Evolutionary conservation across 2,329 filamentous ascomycete species (phyloP), one percentile per base, ranked within the genome.

Genomic region (Paecilomyces niveus): DNA sequence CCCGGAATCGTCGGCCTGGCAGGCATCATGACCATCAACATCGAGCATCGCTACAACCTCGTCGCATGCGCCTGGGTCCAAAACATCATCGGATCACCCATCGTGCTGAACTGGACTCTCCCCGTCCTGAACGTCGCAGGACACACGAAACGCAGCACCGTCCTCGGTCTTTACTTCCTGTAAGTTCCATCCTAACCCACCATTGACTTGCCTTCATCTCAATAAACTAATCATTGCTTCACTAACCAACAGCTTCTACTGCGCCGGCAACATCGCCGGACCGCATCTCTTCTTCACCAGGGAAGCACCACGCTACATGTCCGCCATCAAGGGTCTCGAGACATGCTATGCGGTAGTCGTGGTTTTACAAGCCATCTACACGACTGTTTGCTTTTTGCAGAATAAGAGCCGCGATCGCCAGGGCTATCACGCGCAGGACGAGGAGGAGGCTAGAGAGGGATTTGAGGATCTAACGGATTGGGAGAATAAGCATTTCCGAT

Each of bases 111-210:
- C 55, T 81, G 78, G 78, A 79, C 78, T n/a, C 64, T 80, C 0
- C 74, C 78, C 13, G 76, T 67, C 9, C 61, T 70, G 35, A 76
- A 75, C 61, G 68, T 78, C 11, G 75, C 78, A 0, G 80, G 80
- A 0, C 80, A 83, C 62, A 82, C 80, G 1, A 83, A 83, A 68
- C 75, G 81, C 33, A 76, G 74, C 9, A 74, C 73, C 0, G 75
- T 78, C 0, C 74, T 78, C 13, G 78, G 77, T 0, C 58, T 79
- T 32, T 78, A 77, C 68, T 80, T 80, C 59, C 63, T 58, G 57
- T 58, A 32, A 35, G 57, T 53, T 15, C 32, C 33, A 22, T 33
- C 9, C 13, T 2, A 22, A 24, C 18, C 15, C 4, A 8, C 18
- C 8, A 24, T 15, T 13, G 13, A 6, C 18, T 15, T 24, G 11